Conservation (phyloP, 1,284 basidiomycete genomes). For the Apiotrichum akiyoshidainum region DNA sequence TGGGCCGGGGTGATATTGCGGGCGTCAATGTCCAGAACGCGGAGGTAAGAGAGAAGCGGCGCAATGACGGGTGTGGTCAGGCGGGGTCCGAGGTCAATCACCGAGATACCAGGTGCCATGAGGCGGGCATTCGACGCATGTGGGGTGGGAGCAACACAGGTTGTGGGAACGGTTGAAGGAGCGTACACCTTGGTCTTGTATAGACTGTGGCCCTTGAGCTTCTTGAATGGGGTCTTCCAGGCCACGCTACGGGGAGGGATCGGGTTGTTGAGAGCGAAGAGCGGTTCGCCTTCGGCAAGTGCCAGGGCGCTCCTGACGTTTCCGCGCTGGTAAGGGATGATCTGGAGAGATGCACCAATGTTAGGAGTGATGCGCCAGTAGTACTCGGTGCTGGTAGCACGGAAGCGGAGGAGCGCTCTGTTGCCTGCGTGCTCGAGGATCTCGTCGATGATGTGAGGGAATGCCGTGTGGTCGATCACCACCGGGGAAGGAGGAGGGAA, state of each 20-base stretch:
- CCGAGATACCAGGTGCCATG: neutral
- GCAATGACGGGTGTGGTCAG: neutral
- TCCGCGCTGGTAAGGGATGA: neutral
- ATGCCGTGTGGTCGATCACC: slow-evolving; percentile 6
- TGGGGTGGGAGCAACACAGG: neutral
- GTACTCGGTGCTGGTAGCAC: neutral
- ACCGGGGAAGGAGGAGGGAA: neutral
- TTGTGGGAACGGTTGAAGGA: too few relatives aligned
- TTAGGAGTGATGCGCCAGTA: neutral
- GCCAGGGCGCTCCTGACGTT: neutral
- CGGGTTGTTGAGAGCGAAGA: too few relatives aligned
- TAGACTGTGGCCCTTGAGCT: too few relatives aligned
- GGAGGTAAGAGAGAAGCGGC: neutral
- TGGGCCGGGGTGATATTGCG: neutral
- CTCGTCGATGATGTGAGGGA: slow-evolving; percentile 14
- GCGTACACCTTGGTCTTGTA: too few relatives aligned
- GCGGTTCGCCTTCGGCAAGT: neutral
- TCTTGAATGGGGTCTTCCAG: too few relatives aligned
- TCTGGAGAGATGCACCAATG: neutral
- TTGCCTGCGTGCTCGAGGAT: slow-evolving; percentile 3
- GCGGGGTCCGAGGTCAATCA: neutral
- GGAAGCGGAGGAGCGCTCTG: neutral
- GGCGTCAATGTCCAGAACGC: neutral
- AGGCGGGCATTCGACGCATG: neutral
- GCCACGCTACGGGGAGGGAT: too few relatives aligned